These are phyloP conservation scores for Mallotus repandus DNA, from an alignment of 441 rosid species.

Conservation along the genomic window DNA sequence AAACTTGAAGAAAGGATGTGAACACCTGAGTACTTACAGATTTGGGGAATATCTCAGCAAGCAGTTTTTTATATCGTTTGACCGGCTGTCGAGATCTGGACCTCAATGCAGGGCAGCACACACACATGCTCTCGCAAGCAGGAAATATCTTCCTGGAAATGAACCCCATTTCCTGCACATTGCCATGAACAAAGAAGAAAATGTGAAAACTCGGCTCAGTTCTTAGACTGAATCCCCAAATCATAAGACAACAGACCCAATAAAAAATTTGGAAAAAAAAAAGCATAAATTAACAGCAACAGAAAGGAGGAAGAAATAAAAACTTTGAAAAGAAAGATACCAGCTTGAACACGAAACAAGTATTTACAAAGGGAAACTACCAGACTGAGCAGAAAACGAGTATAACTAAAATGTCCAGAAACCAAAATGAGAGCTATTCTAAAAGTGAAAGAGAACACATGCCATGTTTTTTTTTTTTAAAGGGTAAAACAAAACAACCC, in stretches of 20 bases:
- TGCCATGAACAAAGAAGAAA: slow-evolving; percentile 18
- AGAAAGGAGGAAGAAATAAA: not conserved
- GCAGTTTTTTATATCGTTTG: slow-evolving; percentile 92
- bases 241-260: not conserved
- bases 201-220: not conserved
- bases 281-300: not conserved
- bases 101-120: slow-evolving; percentile 98
- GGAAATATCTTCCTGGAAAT: slow-evolving; percentile 94
- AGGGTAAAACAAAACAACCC: not conserved
- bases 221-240: not conserved
- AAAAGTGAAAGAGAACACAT: not conserved
- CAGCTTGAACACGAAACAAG: not conserved
- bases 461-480: not conserved
- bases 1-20: not conserved
- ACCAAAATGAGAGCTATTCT: not conserved
- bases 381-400: not conserved
- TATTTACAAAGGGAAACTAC: not conserved
- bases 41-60: slow-evolving; percentile 90
- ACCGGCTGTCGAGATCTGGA: slow-evolving; percentile 99
- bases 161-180: slow-evolving; percentile 74
- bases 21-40: slow-evolving; percentile 52
- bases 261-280: not conserved
- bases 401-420: not conserved
- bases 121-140: slow-evolving; percentile 96
- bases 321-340: not conserved